phyloP scores from a whole-genome alignment of 2,329 filamentous ascomycete species.

The Juglanconis juglandina region DNA sequence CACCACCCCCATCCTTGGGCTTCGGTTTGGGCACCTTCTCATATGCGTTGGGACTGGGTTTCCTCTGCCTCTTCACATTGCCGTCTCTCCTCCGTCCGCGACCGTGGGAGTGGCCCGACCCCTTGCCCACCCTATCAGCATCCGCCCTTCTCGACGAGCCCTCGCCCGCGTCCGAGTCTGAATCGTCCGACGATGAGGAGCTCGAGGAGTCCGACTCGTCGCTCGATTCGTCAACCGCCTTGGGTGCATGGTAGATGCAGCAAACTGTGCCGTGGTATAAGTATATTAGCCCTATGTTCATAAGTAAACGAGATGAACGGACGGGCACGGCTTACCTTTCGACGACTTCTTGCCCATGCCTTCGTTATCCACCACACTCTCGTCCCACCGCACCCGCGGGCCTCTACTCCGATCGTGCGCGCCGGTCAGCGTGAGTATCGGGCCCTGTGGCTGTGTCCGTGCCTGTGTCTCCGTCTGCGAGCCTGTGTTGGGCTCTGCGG shows the following conservation, averaged over 20 bases:
- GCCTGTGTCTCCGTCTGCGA: conserved; percentile 11
- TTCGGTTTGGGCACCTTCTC: conserved; percentile 19
- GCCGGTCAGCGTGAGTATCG: conserved; percentile 51
- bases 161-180: conserved; percentile 34
- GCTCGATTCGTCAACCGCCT: conserved; percentile 77
- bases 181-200: conserved; percentile 40
- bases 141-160: conserved; percentile 36
- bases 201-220: conserved; percentile 58
- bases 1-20: conserved; percentile 7
- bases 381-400: conserved; percentile 83
- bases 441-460: conserved; percentile 26
- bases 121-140: conserved; percentile 10
- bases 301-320: too few relatives aligned
- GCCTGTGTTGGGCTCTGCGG: conserved; percentile 10
- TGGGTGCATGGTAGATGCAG: conserved; percentile 94
- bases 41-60: conserved; percentile 19
- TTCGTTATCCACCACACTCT: conserved; percentile 93
- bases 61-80: conserved; percentile 7
- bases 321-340: conserved; percentile 60
- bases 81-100: conserved; percentile 8
- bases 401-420: conserved; percentile 37
- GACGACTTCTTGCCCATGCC: conserved; percentile 89
- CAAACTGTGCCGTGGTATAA: conserved; percentile 61
- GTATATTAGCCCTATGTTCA: not conserved
- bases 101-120: conserved; percentile 3